Conservation (phyloP, 2,329 filamentous ascomycete species). For the Bimuria novae-zelandiae region DNA sequence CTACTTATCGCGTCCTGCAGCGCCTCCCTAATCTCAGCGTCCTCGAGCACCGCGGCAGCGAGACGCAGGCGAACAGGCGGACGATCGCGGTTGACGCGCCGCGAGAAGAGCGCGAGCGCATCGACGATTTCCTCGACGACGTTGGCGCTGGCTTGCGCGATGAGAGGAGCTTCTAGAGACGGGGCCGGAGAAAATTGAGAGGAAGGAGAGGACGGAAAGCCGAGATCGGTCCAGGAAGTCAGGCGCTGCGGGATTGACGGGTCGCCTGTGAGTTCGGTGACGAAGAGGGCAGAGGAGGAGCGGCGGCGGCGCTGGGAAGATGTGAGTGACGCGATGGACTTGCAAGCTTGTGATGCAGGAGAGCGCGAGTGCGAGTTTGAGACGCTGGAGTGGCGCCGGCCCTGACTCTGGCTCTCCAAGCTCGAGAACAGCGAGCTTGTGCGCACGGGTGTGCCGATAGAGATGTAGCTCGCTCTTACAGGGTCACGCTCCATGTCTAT, state of each 20-base stretch:
- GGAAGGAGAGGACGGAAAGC: no score
- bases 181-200: no score
- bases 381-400: no score
- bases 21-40: constrained; percentile 8
- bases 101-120: constrained; percentile 18
- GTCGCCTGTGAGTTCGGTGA: not conserved
- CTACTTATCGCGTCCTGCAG: constrained; percentile 4
- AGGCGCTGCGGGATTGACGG: not conserved
- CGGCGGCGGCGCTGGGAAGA: not conserved
- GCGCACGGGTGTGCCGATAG: not conserved
- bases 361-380: no score
- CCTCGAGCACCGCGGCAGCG: constrained; percentile 1
- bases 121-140: constrained; percentile 24
- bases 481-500: not conserved
- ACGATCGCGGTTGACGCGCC: constrained; percentile 16
- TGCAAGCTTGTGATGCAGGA: not conserved
- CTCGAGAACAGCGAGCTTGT: not conserved
- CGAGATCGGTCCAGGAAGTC: not conserved
- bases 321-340: not conserved
- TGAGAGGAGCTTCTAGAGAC: not conserved
- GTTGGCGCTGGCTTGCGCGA: constrained; percentile 8
- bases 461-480: not conserved
- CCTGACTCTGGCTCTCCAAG: not conserved
- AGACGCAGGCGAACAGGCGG: constrained; percentile 13
- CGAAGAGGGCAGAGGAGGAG: constrained; percentile 6